Percentiles rank a stretch among this genome's conserved stretches.
Evolutionary conservation across 441 rosid species (phyloP).

Genomic region (Bocquillonia castaneifolia): DNA sequence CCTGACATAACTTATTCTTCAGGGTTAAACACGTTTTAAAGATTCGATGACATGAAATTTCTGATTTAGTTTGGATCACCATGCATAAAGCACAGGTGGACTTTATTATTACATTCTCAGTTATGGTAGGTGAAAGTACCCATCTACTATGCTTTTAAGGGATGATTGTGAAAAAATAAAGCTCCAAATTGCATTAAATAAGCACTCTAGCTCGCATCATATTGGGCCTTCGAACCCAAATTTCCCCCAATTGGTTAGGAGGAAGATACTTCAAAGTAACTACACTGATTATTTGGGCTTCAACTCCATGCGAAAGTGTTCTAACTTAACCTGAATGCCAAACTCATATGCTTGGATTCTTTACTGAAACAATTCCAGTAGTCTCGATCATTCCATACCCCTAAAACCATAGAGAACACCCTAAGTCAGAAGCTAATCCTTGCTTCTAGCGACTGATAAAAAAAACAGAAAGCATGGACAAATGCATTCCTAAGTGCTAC

Average conservation of each 20-base stretch:
- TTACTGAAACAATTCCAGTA: conserved; percentile 51
- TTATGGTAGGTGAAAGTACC: no score
- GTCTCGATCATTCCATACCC: conserved; percentile 95
- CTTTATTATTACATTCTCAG: no score
- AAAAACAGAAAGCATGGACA: background rate
- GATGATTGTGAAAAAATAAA: background rate
- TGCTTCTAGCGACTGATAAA: background rate
- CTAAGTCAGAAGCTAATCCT: conserved; percentile 11
- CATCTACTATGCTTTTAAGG: no score
- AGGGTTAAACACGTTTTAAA: no score
- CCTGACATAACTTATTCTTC: no score
- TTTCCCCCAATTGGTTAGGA: conserved; percentile 64
- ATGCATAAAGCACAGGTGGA: no score
- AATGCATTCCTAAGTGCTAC: conserved; percentile 3
- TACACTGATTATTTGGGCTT: conserved; percentile 62
- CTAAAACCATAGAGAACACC: conserved; percentile 36
- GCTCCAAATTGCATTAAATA: background rate
- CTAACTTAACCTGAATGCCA: conserved; percentile 65
- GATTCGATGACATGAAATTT: no score
- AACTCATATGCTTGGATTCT: conserved; percentile 38
- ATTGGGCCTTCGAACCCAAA: conserved; percentile 86
- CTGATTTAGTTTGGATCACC: no score
- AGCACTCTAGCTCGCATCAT: conserved; percentile 65
- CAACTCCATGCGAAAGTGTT: conserved; percentile 54
- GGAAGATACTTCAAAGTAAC: conserved; percentile 58